These are phyloP conservation scores for Russula foetens DNA, from an alignment of 768 basidiomycete species.

Conservation along the genomic window DNA sequence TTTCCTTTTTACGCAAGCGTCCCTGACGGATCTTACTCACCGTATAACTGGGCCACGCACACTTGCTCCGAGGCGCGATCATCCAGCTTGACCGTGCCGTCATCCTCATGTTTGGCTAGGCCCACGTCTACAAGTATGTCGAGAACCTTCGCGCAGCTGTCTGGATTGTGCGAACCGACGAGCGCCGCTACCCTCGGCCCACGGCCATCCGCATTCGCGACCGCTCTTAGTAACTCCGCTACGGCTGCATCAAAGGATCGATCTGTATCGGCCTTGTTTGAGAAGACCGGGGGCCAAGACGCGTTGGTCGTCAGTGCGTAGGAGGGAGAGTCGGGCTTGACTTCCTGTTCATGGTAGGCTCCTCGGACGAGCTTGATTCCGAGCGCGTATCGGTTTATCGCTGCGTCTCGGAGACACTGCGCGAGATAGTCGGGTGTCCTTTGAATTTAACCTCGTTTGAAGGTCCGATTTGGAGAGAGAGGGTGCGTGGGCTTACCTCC, in stretches of 20 bases:
- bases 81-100: slow-evolving; percentile 33
- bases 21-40: slow-evolving; percentile 32
- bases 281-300: slow-evolving; percentile 57
- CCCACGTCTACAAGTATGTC: slow-evolving; percentile 48
- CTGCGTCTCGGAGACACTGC: slow-evolving; percentile 58
- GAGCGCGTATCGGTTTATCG: slow-evolving; percentile 56
- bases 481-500: slow-evolving; percentile 37
- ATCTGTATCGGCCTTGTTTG: slow-evolving; percentile 64
- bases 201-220: slow-evolving; percentile 42
- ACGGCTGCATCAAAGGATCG: slow-evolving; percentile 59
- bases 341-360: slow-evolving; percentile 80
- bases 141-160: slow-evolving; percentile 54
- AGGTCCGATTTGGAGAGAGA: not conserved
- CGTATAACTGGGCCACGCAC: slow-evolving; percentile 76
- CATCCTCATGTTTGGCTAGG: slow-evolving; percentile 33
- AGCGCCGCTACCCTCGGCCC: slow-evolving; percentile 49
- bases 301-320: slow-evolving; percentile 49
- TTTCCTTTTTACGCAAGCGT: too few relatives aligned
- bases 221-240: slow-evolving; percentile 42
- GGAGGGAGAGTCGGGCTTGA: slow-evolving; percentile 26
- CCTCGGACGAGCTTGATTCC: slow-evolving; percentile 92
- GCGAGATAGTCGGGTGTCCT: slow-evolving; percentile 66
- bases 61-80: slow-evolving; percentile 57
- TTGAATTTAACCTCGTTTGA: not conserved
- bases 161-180: slow-evolving; percentile 85